These are phyloP conservation scores for Pythium aristosporum DNA, from an alignment of 352 stramenopile genomes.

Conservation along the genomic window DNA sequence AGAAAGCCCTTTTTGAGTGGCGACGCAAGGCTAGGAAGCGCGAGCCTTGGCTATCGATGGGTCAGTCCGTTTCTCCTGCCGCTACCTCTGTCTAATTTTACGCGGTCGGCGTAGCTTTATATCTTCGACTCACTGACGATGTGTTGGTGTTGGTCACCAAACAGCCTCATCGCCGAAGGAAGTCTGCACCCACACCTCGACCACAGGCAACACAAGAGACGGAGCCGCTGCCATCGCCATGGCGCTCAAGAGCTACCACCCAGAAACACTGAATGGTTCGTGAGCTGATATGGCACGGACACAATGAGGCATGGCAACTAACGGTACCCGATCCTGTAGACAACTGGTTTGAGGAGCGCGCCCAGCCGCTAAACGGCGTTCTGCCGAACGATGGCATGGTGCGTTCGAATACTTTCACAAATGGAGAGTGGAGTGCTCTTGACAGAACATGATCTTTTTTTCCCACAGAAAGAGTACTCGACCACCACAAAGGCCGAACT, in stretches of 20 bases:
- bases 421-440: neutral
- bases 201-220: neutral
- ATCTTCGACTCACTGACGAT: neutral
- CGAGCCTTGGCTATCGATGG: constrained; percentile 4
- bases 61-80: constrained; percentile 6
- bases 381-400: constrained; percentile 63
- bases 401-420: neutral
- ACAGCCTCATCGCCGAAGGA: neutral
- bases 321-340: constrained; percentile 29
- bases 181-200: neutral
- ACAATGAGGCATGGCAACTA: neutral
- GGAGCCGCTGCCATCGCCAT: constrained; percentile 24
- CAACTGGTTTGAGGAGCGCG: constrained; percentile 84
- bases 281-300: neutral
- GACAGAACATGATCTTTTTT: too few species aligned
- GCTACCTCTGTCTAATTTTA: constrained; percentile 1
- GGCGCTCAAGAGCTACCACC: constrained; percentile 81
- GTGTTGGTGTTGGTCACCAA: neutral
- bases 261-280: constrained; percentile 71
- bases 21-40: neutral
- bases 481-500: constrained; percentile 62
- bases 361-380: constrained; percentile 54
- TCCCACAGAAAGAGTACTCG: constrained; percentile 54
- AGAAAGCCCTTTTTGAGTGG: neutral
- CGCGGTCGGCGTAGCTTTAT: neutral